Evolutionary conservation across 2,329 filamentous ascomycete genomes (phyloP).

Genomic region (Pestalotiopsis sp.): DNA sequence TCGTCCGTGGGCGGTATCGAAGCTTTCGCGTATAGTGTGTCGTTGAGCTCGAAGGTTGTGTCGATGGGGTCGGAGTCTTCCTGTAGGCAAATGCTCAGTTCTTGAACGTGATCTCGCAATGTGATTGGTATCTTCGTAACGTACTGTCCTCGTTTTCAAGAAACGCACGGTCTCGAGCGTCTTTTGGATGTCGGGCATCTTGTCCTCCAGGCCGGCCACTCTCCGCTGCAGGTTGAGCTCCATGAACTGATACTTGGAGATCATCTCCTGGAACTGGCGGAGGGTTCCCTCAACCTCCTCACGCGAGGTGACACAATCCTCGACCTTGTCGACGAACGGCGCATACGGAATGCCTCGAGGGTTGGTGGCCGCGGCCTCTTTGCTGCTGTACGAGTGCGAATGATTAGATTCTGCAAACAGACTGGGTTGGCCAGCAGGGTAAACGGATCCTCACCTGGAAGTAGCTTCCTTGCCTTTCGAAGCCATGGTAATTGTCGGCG

Average conservation of each 20-base stretch:
- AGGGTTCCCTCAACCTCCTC: conserved; percentile 79
- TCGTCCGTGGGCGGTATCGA: conserved; percentile 80
- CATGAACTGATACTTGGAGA: conserved; percentile 99
- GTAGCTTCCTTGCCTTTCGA: conserved; percentile 24
- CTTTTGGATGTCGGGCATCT: conserved; percentile 96
- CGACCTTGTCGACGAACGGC: conserved; percentile 81
- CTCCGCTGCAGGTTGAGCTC: conserved; percentile 88
- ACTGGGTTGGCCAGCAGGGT: not conserved
- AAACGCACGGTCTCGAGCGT: conserved; percentile 91
- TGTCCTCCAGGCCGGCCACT: conserved; percentile 80
- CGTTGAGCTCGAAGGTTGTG: conserved; percentile 94
- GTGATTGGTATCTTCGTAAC: conserved; percentile 13
- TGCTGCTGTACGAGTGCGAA: conserved; percentile 28
- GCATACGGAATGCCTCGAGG: conserved; percentile 81
- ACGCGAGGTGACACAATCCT: conserved; percentile 80
- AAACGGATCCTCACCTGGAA: conserved; percentile 15
- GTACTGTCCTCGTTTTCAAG: conserved; percentile 72
- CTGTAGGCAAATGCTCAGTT: conserved; percentile 25
- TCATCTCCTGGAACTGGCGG: conserved; percentile 89
- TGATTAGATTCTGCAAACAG: not conserved
- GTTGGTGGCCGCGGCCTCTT: conserved; percentile 64
- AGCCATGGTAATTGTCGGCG: conserved; percentile 16
- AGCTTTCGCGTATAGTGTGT: conserved; percentile 91
- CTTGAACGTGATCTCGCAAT: not conserved
- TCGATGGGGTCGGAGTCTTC: conserved; percentile 70